A percentile compares a stretch with the other conserved stretches of the same genome.
Evolutionary conservation across 495 filamentous ascomycete genomes (phyloP).

Genomic region (Aspergillus homomorphus): DNA sequence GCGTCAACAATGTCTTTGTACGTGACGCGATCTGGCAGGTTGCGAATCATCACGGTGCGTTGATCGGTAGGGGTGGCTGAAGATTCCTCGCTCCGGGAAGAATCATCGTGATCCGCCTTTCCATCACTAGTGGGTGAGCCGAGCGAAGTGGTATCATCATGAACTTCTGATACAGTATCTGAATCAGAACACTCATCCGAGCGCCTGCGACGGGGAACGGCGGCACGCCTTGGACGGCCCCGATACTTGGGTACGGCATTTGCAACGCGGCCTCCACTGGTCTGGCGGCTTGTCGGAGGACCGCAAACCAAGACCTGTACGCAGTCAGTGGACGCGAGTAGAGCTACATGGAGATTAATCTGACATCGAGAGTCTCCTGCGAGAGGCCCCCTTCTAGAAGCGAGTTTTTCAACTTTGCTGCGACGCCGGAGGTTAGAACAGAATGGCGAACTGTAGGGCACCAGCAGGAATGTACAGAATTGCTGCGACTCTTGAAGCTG

Average conservation of each 20-base stretch:
- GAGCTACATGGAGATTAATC: slow-evolving; percentile 13
- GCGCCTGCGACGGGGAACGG: neutral
- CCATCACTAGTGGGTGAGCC: slow-evolving; percentile 31
- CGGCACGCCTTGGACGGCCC: neutral
- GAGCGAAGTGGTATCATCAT: slow-evolving; percentile 31
- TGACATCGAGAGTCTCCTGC: slow-evolving; percentile 58
- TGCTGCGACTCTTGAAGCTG: slow-evolving; percentile 47
- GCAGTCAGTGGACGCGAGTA: slow-evolving; percentile 21
- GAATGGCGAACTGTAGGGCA: neutral
- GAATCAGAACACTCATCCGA: neutral
- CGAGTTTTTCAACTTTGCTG: slow-evolving; percentile 60
- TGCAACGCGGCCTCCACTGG: neutral
- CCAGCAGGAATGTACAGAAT: slow-evolving; percentile 30
- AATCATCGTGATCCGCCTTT: slow-evolving; percentile 37
- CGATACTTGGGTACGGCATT: neutral
- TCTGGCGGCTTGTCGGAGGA: slow-evolving; percentile 13
- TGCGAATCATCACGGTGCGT: slow-evolving; percentile 61
- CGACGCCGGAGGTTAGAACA: slow-evolving; percentile 6
- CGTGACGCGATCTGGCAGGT: slow-evolving; percentile 61
- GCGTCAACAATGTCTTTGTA: slow-evolving; percentile 64
- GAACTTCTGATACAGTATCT: slow-evolving; percentile 23
- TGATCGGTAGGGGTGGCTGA: slow-evolving; percentile 27
- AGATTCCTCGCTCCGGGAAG: slow-evolving; percentile 28
- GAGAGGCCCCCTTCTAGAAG: slow-evolving; percentile 62
- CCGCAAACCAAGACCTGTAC: slow-evolving; percentile 53